Conservation (phyloP, 2,329 filamentous ascomycete genomes). For the Parastagonospora nodorum region DNA sequence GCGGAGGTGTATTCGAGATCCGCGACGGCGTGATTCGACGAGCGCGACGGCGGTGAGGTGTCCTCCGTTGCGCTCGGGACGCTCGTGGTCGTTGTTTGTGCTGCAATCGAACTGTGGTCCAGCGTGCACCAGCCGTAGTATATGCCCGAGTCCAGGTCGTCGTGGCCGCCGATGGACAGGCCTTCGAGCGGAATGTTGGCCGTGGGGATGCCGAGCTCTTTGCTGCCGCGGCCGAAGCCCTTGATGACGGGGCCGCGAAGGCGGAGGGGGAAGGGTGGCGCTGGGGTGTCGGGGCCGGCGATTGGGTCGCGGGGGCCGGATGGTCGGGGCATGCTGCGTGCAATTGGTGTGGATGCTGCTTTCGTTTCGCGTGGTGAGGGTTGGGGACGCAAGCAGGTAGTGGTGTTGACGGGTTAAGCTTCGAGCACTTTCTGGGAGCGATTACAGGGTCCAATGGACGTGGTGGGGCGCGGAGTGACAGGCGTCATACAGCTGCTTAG, state of each 20-base stretch:
- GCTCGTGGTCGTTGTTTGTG: slow-evolving; percentile 38
- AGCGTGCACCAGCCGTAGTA: slow-evolving; percentile 93
- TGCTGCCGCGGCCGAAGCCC: slow-evolving; percentile 91
- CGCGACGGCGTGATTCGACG: slow-evolving; percentile 35
- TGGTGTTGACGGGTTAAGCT: background rate
- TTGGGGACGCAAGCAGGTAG: too few species aligned
- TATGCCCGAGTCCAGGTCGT: slow-evolving; percentile 73
- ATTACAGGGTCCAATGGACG: background rate
- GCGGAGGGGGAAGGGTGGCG: slow-evolving; percentile 77
- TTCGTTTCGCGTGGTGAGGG: too few species aligned
- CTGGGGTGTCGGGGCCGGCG: slow-evolving; percentile 73
- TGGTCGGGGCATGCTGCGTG: slow-evolving; percentile 30
- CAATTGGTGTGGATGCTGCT: too few species aligned
- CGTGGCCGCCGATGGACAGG: slow-evolving; percentile 71
- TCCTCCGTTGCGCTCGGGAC: slow-evolving; percentile 23
- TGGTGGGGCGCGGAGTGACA: background rate
- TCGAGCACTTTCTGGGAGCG: background rate
- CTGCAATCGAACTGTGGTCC: slow-evolving; percentile 50
- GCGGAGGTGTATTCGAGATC: slow-evolving; percentile 30
- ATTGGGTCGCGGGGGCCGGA: slow-evolving; percentile 52
- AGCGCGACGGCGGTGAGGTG: slow-evolving; percentile 15
- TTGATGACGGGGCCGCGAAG: slow-evolving; percentile 88
- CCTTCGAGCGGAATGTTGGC: slow-evolving; percentile 78
- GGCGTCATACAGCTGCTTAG: background rate
- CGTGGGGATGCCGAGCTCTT: slow-evolving; percentile 96